Conservation (phyloP, 768 basidiomycete genomes). For the Nidularia pulvinata region DNA sequence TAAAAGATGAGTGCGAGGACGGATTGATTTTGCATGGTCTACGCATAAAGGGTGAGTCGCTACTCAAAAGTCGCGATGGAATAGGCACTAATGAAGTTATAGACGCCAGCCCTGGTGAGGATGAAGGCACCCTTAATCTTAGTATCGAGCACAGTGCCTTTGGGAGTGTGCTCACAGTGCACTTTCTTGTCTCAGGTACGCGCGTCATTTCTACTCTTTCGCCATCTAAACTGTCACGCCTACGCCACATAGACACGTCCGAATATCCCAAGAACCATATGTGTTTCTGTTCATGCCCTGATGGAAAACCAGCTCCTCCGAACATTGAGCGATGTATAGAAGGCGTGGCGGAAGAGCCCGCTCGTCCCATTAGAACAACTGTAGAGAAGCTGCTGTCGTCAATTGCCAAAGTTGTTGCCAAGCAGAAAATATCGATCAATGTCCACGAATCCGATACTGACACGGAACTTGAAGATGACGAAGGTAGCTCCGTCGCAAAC, state of each 20-base stretch:
- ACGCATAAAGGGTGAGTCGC: constrained; percentile 36
- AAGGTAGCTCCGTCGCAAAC: constrained; percentile 17
- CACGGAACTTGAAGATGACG: constrained; percentile 31
- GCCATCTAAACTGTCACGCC: not conserved
- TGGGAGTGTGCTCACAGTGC: constrained; percentile 31
- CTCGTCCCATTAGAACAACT: constrained; percentile 43
- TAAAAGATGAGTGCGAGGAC: constrained; percentile 31
- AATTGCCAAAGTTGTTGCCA: constrained; percentile 19
- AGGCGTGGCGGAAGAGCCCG: constrained; percentile 34
- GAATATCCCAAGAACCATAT: constrained; percentile 64
- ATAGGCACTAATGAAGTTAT: not conserved
- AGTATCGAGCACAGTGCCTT: constrained; percentile 30
- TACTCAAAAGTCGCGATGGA: not conserved
- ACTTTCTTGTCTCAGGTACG: constrained; percentile 51
- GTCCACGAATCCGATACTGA: constrained; percentile 24
- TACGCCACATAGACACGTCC: constrained; percentile 46
- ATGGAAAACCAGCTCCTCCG: constrained; percentile 34
- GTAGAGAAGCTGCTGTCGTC: constrained; percentile 39
- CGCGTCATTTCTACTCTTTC: not conserved
- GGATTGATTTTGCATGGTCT: constrained; percentile 36
- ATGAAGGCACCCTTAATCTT: constrained; percentile 65
- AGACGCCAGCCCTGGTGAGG: constrained; percentile 59
- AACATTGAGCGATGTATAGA: constrained; percentile 41
- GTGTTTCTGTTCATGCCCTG: constrained; percentile 54
- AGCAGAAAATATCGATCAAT: constrained; percentile 14